phyloP scores from a whole-genome alignment of 2,329 filamentous ascomycete species.

The Bisporella sp. region DNA sequence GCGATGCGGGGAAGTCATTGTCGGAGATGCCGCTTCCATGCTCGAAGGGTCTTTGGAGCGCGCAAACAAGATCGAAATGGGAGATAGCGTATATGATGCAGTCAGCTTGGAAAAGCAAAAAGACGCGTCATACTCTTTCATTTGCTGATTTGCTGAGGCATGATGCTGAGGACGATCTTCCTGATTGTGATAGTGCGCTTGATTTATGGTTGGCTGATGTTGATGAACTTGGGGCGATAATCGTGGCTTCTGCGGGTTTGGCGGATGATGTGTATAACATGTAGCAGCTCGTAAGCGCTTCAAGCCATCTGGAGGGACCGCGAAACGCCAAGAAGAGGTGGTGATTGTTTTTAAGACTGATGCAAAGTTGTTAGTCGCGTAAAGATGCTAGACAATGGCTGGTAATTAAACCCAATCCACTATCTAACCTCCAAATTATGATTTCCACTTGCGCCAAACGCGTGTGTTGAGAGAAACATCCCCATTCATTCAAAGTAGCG shows the following conservation, averaged over 20 bases:
- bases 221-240: constrained; percentile 13
- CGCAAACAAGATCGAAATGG: constrained; percentile 7
- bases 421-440: no score
- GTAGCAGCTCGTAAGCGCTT: no score
- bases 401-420: no score
- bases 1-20: constrained; percentile 4
- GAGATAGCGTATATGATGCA: constrained; percentile 6
- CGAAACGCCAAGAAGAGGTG: no score
- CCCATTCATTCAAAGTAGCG: no score
- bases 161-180: background rate
- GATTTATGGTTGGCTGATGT: constrained; percentile 11
- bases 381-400: no score
- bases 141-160: constrained; percentile 11
- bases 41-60: constrained; percentile 9
- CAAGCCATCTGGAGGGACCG: no score
- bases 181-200: constrained; percentile 1
- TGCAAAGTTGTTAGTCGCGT: no score
- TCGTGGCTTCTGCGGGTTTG: constrained; percentile 9
- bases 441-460: no score
- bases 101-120: background rate
- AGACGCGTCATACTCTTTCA: background rate
- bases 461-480: no score
- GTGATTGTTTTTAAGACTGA: no score
- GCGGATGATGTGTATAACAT: background rate
- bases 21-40: constrained; percentile 8